Evolutionary conservation across 352 stramenopile species (phyloP).

Genomic region (Globisporangium carolinianum): DNA sequence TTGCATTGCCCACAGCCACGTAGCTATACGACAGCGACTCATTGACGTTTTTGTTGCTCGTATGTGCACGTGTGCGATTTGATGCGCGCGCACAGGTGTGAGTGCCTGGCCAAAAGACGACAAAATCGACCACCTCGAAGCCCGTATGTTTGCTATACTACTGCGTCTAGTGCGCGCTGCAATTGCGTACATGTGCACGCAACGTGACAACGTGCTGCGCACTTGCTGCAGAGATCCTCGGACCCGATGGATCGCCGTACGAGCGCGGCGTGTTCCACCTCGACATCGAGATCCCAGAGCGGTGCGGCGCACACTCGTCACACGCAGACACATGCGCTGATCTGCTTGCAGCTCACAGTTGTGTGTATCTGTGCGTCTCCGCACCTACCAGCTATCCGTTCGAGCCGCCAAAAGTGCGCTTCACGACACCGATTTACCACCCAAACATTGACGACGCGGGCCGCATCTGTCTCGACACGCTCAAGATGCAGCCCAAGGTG

Average conservation of each 20-base stretch:
- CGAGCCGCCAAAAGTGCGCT: slow-evolving; percentile 74
- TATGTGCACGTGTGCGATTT: no score
- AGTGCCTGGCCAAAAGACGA: slow-evolving; percentile 74
- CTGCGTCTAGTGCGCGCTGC: no score
- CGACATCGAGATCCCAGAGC: slow-evolving; percentile 68
- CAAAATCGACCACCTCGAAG: slow-evolving; percentile 67
- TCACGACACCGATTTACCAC: slow-evolving; percentile 78
- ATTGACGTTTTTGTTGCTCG: no score
- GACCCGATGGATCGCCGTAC: slow-evolving; percentile 76
- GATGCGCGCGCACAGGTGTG: slow-evolving; percentile 25
- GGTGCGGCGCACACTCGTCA: slow-evolving; percentile 12
- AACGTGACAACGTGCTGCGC: background rate
- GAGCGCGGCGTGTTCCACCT: slow-evolving; percentile 69
- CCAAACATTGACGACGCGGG: slow-evolving; percentile 83
- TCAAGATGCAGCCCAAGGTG: slow-evolving; percentile 89
- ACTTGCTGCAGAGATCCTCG: slow-evolving; percentile 54
- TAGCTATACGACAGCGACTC: no score
- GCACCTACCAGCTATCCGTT: slow-evolving; percentile 58
- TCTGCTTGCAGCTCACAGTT: background rate
- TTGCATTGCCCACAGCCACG: no score
- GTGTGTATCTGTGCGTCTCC: background rate
- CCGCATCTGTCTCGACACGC: slow-evolving; percentile 87
- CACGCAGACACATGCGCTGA: background rate
- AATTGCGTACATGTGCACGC: background rate
- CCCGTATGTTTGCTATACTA: slow-evolving; percentile 32